Evolutionary conservation across 805 yeast species (phyloP).

Genomic region (Ogataea methanolica): DNA sequence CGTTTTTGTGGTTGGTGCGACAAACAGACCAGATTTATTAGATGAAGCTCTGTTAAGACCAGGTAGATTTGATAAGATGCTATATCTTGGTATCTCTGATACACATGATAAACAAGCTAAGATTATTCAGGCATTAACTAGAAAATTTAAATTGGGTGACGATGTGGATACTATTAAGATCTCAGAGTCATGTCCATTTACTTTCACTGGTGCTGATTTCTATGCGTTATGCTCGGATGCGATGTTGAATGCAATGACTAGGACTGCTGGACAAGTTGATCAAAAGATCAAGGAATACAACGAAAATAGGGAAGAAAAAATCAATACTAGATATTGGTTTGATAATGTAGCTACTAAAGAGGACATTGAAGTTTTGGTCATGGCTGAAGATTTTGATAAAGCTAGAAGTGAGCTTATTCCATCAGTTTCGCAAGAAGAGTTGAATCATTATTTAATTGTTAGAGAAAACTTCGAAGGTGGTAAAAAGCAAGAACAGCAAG

Average conservation of each 20-base stretch:
- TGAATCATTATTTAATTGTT: conserved; percentile 75
- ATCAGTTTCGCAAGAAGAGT: conserved; percentile 83
- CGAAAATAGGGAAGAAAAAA: conserved; percentile 30
- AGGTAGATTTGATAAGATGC: conserved; percentile 92
- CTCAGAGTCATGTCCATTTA: conserved; percentile 74
- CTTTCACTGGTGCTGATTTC: conserved; percentile 97
- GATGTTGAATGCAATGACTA: conserved; percentile 92
- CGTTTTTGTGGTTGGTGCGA: conserved; percentile 98
- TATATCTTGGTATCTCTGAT: conserved; percentile 89
- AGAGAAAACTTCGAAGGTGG: conserved; percentile 79
- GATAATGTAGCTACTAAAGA: conserved; percentile 66
- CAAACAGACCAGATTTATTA: conserved; percentile 90
- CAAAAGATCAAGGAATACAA: conserved; percentile 53
- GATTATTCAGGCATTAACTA: conserved; percentile 80
- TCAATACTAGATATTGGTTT: conserved; percentile 85
- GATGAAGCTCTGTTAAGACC: conserved; percentile 94
- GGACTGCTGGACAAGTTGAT: conserved; percentile 78
- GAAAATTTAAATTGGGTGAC: conserved; percentile 65
- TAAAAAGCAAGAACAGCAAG: conserved; percentile 24
- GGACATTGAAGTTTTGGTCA: conserved; percentile 67
- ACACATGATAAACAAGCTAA: conserved; percentile 84
- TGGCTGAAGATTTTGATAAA: conserved; percentile 68
- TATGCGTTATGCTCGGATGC: conserved; percentile 95
- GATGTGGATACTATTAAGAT: conserved; percentile 55
- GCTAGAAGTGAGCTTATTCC: conserved; percentile 73